Base-by-base conservation (phyloP, 208 protist species). In the Leishmania turanica region DNA sequence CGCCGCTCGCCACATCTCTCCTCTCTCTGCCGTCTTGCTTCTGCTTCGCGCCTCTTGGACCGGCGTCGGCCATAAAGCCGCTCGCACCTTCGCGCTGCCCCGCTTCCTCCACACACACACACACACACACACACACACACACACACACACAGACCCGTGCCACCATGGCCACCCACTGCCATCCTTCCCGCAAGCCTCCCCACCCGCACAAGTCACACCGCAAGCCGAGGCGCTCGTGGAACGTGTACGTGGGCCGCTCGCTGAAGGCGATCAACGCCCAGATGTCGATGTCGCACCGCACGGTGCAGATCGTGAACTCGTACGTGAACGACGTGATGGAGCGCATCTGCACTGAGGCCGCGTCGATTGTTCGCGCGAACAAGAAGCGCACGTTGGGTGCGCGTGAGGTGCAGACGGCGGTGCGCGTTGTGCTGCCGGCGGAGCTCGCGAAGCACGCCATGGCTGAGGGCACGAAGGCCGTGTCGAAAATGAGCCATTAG, bases 371-470 rank as follows among this genome's bases (percentile, higher is more conserved):
- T 47, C 90, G 94, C 82, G 95, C 96, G 84, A 99, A 99, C 96
- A 99, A 99, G 91, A 97, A 96, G 89, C 86, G 89, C 79, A 99
- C 98, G 60, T 90, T 99, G 80, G 93, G 95, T 70, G 98, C 97
- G 37, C 91, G 98, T 78, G 98, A 99, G 92, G 93, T 99, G 80
- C 97, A 99, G 92, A 99, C 98, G 75, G 98, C 98, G 53, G 98
- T 99, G 76, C 96, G 98, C 80, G 89, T 99, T 53, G 91, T 99
- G 83, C 96, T 99, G 53, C 97, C 99, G 65, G 98, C 98, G 76
- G 98, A 99, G 93, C 93, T 99, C 13, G 97, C 99, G 82, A 99
- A 99, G 93, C 99, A 99, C 90, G 99, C 99, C 77, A 99, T 99
- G 84, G 98, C 98, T 62, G 98, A 99, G 93, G 99, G 98, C 86